Conservation (phyloP, 2,329 filamentous ascomycete genomes). For the Metarhizium brunneum region DNA sequence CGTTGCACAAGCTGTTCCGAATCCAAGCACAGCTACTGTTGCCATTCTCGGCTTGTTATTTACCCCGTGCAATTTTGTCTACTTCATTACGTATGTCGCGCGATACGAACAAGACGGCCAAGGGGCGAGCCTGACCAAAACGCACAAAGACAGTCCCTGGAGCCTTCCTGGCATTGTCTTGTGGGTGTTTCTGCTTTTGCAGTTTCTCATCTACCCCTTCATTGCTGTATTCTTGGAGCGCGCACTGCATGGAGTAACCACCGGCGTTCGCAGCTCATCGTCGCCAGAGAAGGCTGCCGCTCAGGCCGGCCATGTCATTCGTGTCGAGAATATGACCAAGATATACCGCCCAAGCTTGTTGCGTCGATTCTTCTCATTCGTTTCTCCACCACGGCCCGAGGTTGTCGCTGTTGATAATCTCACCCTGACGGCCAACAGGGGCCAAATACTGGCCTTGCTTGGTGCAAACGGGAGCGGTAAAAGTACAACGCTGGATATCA, state of each 20-base stretch:
- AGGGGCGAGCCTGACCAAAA: constrained; percentile 47
- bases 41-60: constrained; percentile 68
- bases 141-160: constrained; percentile 60
- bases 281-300: constrained; percentile 49
- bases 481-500: constrained; percentile 79
- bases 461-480: constrained; percentile 90
- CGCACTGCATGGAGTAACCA: constrained; percentile 40
- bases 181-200: constrained; percentile 64
- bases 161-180: constrained; percentile 60
- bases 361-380: constrained; percentile 36
- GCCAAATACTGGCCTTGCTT: constrained; percentile 77
- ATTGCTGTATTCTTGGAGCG: constrained; percentile 64
- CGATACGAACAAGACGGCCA: constrained; percentile 61
- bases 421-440: constrained; percentile 61
- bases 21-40: constrained; percentile 54
- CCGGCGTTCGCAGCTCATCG: constrained; percentile 17
- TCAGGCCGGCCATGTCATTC: constrained; percentile 33
- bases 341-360: constrained; percentile 61
- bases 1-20: constrained; percentile 65
- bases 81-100: constrained; percentile 66
- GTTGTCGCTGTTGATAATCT: constrained; percentile 74
- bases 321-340: constrained; percentile 55
- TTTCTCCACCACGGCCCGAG: constrained; percentile 17
- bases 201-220: constrained; percentile 60
- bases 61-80: constrained; percentile 79